Percentiles rank a stretch among this genome's conserved stretches.
phyloP scores from a whole-genome alignment of 2,329 filamentous ascomycete species.

The Exophiala xenobiotica region DNA sequence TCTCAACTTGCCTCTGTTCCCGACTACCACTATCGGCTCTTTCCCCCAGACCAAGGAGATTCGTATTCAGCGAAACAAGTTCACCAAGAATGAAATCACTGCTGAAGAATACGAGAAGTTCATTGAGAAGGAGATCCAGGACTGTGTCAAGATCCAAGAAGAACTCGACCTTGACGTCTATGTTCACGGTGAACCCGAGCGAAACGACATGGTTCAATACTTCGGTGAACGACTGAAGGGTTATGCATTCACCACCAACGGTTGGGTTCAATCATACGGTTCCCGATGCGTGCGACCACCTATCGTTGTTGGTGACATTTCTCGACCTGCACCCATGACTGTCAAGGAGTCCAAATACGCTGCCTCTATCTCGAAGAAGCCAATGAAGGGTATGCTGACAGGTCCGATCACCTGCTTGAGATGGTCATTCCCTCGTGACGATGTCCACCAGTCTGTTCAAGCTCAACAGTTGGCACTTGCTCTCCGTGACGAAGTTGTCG shows the following conservation, averaged over 20 bases:
- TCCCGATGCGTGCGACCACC: constrained; percentile 97
- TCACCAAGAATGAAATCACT: constrained; percentile 98
- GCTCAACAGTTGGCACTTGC: constrained; percentile 98
- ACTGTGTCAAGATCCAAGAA: constrained; percentile 94
- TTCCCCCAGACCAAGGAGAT: constrained; percentile 99
- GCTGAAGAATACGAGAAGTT: constrained; percentile 93
- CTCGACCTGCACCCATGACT: constrained; percentile 93
- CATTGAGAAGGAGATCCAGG: constrained; percentile 97
- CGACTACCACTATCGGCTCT: constrained; percentile 97
- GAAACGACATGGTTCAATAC: constrained; percentile 99
- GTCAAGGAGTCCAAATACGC: constrained; percentile 99
- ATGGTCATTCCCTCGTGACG: constrained; percentile 99
- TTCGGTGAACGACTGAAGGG: constrained; percentile 96
- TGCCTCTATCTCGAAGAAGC: constrained; percentile 92
- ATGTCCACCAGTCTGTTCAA: constrained; percentile 98
- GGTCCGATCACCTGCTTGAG: constrained; percentile 97
- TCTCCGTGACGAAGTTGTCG: constrained; percentile 95
- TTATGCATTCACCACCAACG: constrained; percentile 98
- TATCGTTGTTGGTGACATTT: constrained; percentile 98
- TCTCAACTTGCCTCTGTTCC: constrained; percentile 94
- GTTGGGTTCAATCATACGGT: constrained; percentile 98
- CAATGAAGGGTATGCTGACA: constrained; percentile 99
- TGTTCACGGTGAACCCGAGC: constrained; percentile 98
- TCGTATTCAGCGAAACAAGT: constrained; percentile 92
- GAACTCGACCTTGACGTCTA: constrained; percentile 96